These are phyloP conservation scores for Schizochytrium sp. DNA, from an alignment of 108 stramenopile species.

Conservation along the genomic window DNA sequence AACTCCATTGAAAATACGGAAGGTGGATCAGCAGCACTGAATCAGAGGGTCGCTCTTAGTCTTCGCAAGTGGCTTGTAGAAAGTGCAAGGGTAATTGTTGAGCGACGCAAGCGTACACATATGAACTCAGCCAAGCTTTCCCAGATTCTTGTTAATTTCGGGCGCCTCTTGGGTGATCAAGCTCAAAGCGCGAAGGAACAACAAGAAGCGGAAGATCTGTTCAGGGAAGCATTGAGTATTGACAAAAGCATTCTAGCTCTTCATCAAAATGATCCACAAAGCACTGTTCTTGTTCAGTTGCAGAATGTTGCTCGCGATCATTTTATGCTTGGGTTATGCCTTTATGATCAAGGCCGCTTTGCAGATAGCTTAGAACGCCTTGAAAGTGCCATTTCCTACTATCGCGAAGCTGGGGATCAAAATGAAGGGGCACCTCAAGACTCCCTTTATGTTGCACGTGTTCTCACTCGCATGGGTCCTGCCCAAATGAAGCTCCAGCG, in stretches of 20 bases:
- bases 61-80: slow-evolving; percentile 51
- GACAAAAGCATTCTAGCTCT: slow-evolving; percentile 1
- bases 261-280: neutral
- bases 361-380: neutral
- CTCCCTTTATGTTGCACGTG: neutral
- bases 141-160: slow-evolving; percentile 28
- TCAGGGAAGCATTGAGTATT: slow-evolving; percentile 13
- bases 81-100: neutral
- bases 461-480: slow-evolving; percentile 44
- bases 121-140: slow-evolving; percentile 28
- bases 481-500: slow-evolving; percentile 13
- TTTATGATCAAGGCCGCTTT: slow-evolving; percentile 11
- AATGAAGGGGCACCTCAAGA: neutral
- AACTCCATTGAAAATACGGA: slow-evolving; percentile 18
- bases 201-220: slow-evolving; percentile 7
- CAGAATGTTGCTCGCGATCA: neutral
- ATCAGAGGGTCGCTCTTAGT: neutral
- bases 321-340: slow-evolving; percentile 39
- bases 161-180: slow-evolving; percentile 11
- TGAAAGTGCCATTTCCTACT: neutral
- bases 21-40: slow-evolving; percentile 28
- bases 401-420: neutral
- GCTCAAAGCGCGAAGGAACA: slow-evolving; percentile 23
- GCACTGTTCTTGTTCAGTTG: neutral
- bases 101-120: slow-evolving; percentile 33